Base-by-base conservation (phyloP, 2,329 filamentous ascomycete species). In the Tolypocladium pustulatum region DNA sequence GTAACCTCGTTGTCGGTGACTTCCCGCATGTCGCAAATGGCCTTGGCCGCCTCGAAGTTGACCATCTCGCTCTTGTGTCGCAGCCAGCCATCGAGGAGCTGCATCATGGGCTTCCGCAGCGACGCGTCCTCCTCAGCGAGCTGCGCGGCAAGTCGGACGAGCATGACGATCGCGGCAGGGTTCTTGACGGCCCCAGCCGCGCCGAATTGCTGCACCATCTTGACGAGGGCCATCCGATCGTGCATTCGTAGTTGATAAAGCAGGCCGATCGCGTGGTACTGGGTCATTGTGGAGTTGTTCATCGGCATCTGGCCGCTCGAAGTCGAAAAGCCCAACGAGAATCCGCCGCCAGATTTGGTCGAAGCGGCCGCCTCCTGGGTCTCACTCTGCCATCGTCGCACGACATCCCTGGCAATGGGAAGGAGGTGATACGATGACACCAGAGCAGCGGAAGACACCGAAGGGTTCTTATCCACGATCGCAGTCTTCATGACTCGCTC, bases 181-280 rank as follows among this genome's bases (percentile, higher is more conserved):
- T 90, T 97, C 85, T 97, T 97, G 62, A 97, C 88, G 13, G 91
- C 91, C 60, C 94, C 94, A 20, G 91, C 85, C 57, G 88, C 87
- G 57, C 91, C 91, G 72, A 97, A 97, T 74, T 99, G 94, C 78
- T 99, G 94, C n/a, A 99, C 93, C 94, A 99, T 97, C 83, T 99
- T 99, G 61, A 97, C 93, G 67, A 99, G 78, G 27, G 94, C 92
- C 94, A 99, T 99, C 68, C 94, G 86, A 74, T 99, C 94, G 73
- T 97, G 92, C 68, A 89, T 89, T 69, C 94, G 89, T 91, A 97
- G 97, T 76, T 97, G 93, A 74, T 97, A 99, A 52, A 99, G 77
- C 58, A 99, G 83, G 63, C 94, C 94, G 77, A 99, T 96, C 63
- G 94, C 94, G 74, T 99, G 94, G 75, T 99, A 99, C 74, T 99